These are phyloP conservation scores for Paraphoma sp. DNA, from an alignment of 2,329 filamentous ascomycete species.

Conservation along the genomic window DNA sequence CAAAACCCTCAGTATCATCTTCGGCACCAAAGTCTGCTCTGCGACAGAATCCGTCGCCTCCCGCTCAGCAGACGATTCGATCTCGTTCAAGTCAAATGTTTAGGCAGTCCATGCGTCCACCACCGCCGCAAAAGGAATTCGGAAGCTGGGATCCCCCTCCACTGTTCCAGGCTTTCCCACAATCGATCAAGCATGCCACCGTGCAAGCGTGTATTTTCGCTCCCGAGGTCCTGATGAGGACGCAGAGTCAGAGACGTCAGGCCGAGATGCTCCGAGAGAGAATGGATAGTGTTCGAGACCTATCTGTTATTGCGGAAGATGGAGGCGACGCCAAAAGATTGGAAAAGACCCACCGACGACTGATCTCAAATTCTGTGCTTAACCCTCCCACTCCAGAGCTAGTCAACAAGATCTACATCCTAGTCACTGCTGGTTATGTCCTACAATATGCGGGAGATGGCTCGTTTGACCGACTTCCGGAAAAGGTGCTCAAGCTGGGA, in stretches of 20 bases:
- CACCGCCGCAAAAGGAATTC: conserved; percentile 40
- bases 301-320: conserved; percentile 36
- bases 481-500: conserved; percentile 75
- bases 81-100: conserved; percentile 42
- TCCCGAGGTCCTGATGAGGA: conserved; percentile 71
- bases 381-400: conserved; percentile 66
- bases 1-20: conserved; percentile 22
- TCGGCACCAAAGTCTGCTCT: conserved; percentile 37
- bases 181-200: conserved; percentile 77
- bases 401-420: conserved; percentile 74
- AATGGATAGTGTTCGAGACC: conserved; percentile 45
- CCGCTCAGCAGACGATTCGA: conserved; percentile 37
- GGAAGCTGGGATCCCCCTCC: conserved; percentile 64
- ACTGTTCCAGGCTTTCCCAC: conserved; percentile 85
- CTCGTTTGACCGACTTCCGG: conserved; percentile 72
- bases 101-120: conserved; percentile 37
- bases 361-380: conserved; percentile 45
- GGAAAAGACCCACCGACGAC: conserved; percentile 53
- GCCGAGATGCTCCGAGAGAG: conserved; percentile 49
- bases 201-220: conserved; percentile 72
- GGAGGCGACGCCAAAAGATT: conserved; percentile 38
- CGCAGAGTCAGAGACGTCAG: conserved; percentile 61
- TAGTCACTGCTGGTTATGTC: conserved; percentile 74
- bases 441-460: conserved; percentile 78
- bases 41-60: conserved; percentile 37